Conservation (phyloP, 2,329 filamentous ascomycete species). For the Thelonectria blattea region DNA sequence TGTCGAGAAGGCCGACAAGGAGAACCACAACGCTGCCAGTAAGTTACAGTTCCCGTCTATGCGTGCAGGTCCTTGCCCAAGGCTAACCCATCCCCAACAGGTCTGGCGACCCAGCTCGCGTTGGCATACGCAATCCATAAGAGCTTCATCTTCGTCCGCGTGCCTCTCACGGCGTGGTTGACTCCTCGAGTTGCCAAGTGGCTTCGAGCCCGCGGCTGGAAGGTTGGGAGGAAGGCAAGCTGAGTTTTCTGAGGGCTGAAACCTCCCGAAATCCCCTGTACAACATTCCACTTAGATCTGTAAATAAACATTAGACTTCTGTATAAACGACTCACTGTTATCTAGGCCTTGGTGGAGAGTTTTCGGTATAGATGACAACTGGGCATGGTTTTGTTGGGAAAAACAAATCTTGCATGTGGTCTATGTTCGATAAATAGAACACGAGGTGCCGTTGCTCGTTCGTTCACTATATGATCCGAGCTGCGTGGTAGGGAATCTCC, state of each 20-base stretch:
- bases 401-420: too few species aligned
- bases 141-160: constrained; percentile 94
- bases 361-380: too few species aligned
- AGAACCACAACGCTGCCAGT: constrained; percentile 74
- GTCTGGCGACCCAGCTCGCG: constrained; percentile 80
- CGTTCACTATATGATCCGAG: too few species aligned
- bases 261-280: not conserved
- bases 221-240: constrained; percentile 77
- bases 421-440: too few species aligned
- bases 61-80: constrained; percentile 4
- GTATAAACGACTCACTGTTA: constrained; percentile 10
- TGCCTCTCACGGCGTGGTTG: constrained; percentile 87
- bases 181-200: constrained; percentile 94
- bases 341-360: not conserved
- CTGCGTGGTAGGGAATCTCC: too few species aligned
- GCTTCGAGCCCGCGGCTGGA: constrained; percentile 87
- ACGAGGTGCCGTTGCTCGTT: too few species aligned
- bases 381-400: too few species aligned
- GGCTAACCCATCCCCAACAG: constrained; percentile 41
- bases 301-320: constrained; percentile 16
- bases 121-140: constrained; percentile 98
- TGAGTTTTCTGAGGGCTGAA: constrained; percentile 17
- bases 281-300: constrained; percentile 10
- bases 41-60: constrained; percentile 49
- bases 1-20: constrained; percentile 67